These are phyloP conservation scores for Setaria viridis DNA, from an alignment of 202 grass and related monocot species.

Conservation along the genomic window DNA sequence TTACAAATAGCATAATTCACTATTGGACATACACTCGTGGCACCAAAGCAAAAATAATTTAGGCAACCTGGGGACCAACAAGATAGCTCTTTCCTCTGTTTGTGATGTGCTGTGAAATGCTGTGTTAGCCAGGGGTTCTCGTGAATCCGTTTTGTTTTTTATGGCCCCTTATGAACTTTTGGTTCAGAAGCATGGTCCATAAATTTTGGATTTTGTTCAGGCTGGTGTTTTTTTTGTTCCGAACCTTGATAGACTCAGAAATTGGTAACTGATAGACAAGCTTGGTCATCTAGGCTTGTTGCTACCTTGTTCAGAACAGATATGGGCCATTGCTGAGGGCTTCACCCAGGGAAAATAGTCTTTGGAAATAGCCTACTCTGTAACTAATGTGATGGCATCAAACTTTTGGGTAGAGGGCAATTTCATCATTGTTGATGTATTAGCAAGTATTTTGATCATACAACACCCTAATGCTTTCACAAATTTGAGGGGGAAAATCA, in stretches of 20 bases:
- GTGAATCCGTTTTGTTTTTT: slow-evolving; percentile 1
- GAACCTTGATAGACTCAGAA: neutral
- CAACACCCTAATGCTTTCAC: slow-evolving; percentile 4
- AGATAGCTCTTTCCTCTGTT: neutral
- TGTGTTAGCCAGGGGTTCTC: neutral
- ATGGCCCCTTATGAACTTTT: neutral
- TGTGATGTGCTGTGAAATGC: neutral
- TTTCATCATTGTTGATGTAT: neutral
- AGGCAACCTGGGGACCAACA: neutral
- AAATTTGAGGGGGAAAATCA: neutral
- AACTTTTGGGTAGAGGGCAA: neutral
- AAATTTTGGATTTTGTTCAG: neutral
- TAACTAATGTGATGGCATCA: neutral
- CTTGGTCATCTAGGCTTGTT: neutral
- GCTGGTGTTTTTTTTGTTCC: neutral
- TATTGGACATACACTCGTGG: neutral
- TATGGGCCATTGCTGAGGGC: neutral
- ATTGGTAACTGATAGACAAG: neutral
- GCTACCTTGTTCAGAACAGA: slow-evolving; percentile 7
- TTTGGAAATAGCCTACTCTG: neutral
- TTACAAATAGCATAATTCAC: neutral
- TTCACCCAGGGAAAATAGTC: neutral
- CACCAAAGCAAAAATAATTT: neutral
- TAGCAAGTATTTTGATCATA: neutral
- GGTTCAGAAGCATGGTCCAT: neutral